Evolutionary conservation across 2,329 filamentous ascomycete genomes (phyloP).

Genomic region (Ascochyta pisi): DNA sequence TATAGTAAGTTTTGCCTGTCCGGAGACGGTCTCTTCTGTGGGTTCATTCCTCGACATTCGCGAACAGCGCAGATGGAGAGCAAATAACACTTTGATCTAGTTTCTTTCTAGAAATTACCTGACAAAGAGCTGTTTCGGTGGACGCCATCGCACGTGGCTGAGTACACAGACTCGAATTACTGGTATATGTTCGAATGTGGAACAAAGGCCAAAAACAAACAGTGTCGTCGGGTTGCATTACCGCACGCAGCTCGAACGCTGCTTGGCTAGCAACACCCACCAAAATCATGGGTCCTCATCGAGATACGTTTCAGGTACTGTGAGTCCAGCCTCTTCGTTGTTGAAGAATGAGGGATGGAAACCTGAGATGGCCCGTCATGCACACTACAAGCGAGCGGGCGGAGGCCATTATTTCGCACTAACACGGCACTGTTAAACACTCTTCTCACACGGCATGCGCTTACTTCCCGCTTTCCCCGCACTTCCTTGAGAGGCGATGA

Average conservation of each 20-base stretch:
- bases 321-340: neutral
- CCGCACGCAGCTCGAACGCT: slow-evolving; percentile 12
- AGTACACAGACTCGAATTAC: slow-evolving; percentile 19
- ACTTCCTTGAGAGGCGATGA: neutral
- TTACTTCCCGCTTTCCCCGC: neutral
- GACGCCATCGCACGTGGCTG: slow-evolving; percentile 30
- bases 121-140: slow-evolving; percentile 37
- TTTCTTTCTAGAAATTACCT: slow-evolving; percentile 34
- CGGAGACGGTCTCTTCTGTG: slow-evolving; percentile 31
- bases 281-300: neutral
- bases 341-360: slow-evolving; percentile 1
- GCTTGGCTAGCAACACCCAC: slow-evolving; percentile 1
- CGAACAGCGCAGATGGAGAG: slow-evolving; percentile 22
- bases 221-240: neutral
- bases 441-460: neutral
- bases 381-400: neutral
- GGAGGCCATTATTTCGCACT: neutral
- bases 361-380: neutral
- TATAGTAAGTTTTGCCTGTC: slow-evolving; percentile 32
- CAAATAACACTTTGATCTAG: slow-evolving; percentile 9
- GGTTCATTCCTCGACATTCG: slow-evolving; percentile 34
- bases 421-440: neutral
- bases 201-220: slow-evolving; percentile 35
- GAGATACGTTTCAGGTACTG: slow-evolving; percentile 1
- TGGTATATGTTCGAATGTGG: slow-evolving; percentile 14